Base-by-base conservation (phyloP, 768 basidiomycete genomes). In the Lactarius sanguifluus region DNA sequence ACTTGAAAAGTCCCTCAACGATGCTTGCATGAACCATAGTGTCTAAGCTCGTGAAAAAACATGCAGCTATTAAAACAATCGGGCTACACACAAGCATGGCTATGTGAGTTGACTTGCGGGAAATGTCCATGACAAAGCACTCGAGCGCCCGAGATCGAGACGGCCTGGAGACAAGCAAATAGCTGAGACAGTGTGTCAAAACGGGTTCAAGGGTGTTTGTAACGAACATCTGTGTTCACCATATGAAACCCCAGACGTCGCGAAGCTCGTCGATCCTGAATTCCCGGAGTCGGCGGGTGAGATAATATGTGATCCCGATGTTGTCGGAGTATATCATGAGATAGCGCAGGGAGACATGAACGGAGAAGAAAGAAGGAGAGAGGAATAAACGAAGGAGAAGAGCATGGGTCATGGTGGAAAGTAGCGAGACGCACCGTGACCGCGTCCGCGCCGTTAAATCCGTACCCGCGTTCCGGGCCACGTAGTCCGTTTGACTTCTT, bases 21-120 rank as follows among this genome's bases (percentile, higher is more conserved):
- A 87, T 18, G 96, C 93, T 84, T 98, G 97, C 90, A 98, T 96
- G 78, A 96, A 97, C 95, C 96, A 98, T 55, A 99, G 79, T 0
- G 97, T 98, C 94, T 96, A 63, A 70, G 61, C 47, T 54, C 54
- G 62, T 58, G 61, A 25, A 28, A 62, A 66, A 52, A 47, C 62
- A 68, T 69, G 36, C 23, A 54, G 67, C 41, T 57, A 69, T 74
- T 61, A 65, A 66, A 67, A 62, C 59, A 61, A 71, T 41, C 47
- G 57, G 34, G 52, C 52, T 65, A 87, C 96, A 77, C 73, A 97
- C 96, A 69, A 96, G 85, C 85, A 99, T 91, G 62, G 95, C 94
- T 61, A 98, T 86, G 76, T 98, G 97, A 0, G 96, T 95, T 40
- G 94, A 96, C 71, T 89, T 87, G 74, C 94, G 91, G 5, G 91